Base-by-base conservation (phyloP, 495 filamentous ascomycete species). In the Parathielavia appendiculata region DNA sequence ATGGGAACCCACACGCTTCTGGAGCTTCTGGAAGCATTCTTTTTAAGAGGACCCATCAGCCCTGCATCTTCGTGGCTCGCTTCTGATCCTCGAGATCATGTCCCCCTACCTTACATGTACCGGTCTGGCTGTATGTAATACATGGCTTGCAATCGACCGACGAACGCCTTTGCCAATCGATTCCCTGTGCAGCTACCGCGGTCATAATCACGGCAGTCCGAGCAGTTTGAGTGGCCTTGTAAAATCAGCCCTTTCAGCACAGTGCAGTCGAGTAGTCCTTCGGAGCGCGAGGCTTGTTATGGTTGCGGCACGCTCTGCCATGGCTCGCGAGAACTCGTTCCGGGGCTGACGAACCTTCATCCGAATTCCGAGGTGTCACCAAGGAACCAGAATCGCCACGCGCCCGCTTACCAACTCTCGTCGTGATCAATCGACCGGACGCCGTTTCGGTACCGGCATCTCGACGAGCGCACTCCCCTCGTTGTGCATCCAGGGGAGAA, bases 241-340 rank as follows among this genome's bases (percentile, higher is more conserved):
- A 30, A 6, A 30, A 30, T 3, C 26, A 30, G 26, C 26, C 26
- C 3, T 30, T 30, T 39, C 57, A 45, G 34, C 57, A 26, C 49
- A 52, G 32, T 32, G 26, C 57, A 30, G 20, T 32, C 49, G 38
- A 32, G 34, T 51, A 23, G 35, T 20, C 19, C 50, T n/a, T 11
- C 44, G 14, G 19, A 39, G 11, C 56, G 47, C 56, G 23, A 38
- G 48, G 34, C 20, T 5, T 26, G n/a, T 36, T 38, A 23, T 16
- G 26, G 41, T 43, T 14, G 23, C 23, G 34, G 36, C 44, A 36
- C 16, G 35, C 40, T n/a, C 35, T 54, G 45, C 43, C 58, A 60
- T 64, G 62, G 57, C 62, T 60, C 58, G 62, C 58, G 44, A 57
- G 40, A 57, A 54, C 36, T 60, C 51, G 44, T 46, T 58, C 60